Evolutionary conservation across 78 protist species (phyloP), one percentile per base, ranked within the genome.

Genomic region (Dictyostelium intermedium): DNA sequence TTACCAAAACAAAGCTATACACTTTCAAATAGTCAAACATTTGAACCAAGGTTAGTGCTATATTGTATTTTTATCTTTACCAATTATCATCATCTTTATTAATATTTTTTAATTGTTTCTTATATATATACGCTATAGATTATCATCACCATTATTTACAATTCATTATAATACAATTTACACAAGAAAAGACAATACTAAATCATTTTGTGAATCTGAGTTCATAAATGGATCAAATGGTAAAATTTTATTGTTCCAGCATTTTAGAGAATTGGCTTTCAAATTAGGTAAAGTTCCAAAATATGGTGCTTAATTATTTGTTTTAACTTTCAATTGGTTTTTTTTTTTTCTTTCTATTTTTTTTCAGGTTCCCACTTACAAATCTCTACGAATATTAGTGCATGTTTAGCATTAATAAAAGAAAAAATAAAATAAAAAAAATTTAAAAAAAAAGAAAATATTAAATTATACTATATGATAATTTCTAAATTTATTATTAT

Each of bases 201-300:
- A 34, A 32, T 30, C 56, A 14, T 89, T 89, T 41, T 63, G 14
- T 14, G 74, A 56, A 27, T 13, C 32, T 18, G 85, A 87, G 39
- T 89, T 89, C 69, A 63, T 80, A 14, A 78, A 80, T 66, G 94
- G 94, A 30, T 69, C 73, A 35, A 89, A 80, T 80, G 87, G 94
- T 79, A 89, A 69, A 43, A 89, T 89, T 11, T 70, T 89, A 43
- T 50, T 80, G n/a, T 63, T 89, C n/a, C 94, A 89, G 50, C 83
- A 89, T 89, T 47, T 89, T 11, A 78, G 76, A 50, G 94, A 80
- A 69, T 43, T 89, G n/a, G 87, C 87, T 27, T 89, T 89, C 56
- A 89, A 89, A 69, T 60, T 89, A 25, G 87, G 87, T 66, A 78
- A 80, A 70, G 60, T 80, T 10, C 87, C 85, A 80, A 89, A 89